These are phyloP conservation scores for Puccinellia tenuiflora DNA, from an alignment of 176 grass and related monocot genomes.

Conservation along the genomic window DNA sequence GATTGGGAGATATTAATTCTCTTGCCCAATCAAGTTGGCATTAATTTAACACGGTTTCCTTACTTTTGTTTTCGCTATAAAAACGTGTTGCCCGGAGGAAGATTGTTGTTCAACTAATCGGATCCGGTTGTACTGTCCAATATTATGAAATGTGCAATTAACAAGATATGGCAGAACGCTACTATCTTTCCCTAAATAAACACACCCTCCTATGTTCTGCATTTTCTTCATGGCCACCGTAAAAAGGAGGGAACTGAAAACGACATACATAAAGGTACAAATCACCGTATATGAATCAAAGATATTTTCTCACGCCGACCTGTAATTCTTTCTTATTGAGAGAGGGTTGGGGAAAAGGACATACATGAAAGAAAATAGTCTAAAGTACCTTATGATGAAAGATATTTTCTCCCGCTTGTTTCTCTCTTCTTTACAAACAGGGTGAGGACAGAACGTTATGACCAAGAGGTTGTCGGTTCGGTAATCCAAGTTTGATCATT, in stretches of 20 bases:
- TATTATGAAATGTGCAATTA: conserved; percentile 2
- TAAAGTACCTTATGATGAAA: not conserved
- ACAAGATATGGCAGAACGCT: not conserved
- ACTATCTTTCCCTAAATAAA: not conserved
- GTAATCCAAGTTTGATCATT: not conserved
- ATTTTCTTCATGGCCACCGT: not conserved
- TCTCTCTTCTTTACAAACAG: not conserved
- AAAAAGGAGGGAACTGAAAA: not conserved
- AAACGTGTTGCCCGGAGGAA: conserved; percentile 2
- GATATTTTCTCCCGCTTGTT: not conserved
- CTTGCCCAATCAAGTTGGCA: conserved; percentile 1
- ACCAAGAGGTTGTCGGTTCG: not conserved
- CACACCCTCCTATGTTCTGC: not conserved
- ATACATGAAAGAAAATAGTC: not conserved
- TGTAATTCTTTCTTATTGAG: not conserved
- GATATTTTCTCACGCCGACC: not conserved
- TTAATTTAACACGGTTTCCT: conserved; percentile 12
- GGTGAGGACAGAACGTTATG: not conserved
- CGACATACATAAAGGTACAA: not conserved
- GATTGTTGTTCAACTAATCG: not conserved
- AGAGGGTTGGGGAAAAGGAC: not conserved
- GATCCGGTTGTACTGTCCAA: not conserved
- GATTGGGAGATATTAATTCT: not conserved
- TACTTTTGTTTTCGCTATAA: not conserved
- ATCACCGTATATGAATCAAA: not conserved